Percentiles rank a stretch among this genome's conserved stretches.
Evolutionary conservation across 2,329 filamentous ascomycete genomes (phyloP).

Genomic region (Xylariaceae sp.): DNA sequence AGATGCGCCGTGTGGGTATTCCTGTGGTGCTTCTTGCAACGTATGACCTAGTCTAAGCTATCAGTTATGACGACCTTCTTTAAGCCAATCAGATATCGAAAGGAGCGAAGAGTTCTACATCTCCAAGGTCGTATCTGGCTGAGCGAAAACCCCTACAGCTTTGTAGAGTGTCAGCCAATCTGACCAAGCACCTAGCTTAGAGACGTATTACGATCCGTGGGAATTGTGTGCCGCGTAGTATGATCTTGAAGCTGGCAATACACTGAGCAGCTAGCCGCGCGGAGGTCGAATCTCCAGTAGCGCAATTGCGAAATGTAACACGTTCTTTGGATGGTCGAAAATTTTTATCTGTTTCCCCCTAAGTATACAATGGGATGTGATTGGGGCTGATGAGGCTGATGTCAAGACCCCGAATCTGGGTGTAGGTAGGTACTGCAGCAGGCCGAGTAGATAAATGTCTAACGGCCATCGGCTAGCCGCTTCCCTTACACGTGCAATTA

Average conservation of each 20-base stretch:
- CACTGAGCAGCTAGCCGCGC: constrained; percentile 27
- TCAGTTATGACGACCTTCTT: constrained; percentile 15
- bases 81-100: constrained; percentile 28
- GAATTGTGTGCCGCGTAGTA: constrained; percentile 3
- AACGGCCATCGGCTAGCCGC: constrained; percentile 20
- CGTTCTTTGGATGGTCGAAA: constrained; percentile 9
- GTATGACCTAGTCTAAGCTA: constrained; percentile 20
- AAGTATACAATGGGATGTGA: constrained; percentile 18
- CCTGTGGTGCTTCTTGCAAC: constrained; percentile 22
- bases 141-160: constrained; percentile 11
- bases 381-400: constrained; percentile 12
- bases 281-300: constrained; percentile 17
- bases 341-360: constrained; percentile 10
- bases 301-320: constrained; percentile 29
- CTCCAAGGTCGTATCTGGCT: constrained; percentile 14
- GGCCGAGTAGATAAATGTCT: constrained; percentile 4
- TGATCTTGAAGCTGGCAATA: constrained; percentile 14
- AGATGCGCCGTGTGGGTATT: constrained; percentile 1
- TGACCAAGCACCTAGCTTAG: constrained; percentile 9
- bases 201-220: constrained; percentile 14
- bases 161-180: background rate
- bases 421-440: too few species aligned
- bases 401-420: constrained; percentile 22
- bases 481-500: constrained; percentile 17
- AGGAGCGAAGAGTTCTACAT: constrained; percentile 20